Evolutionary conservation across 768 basidiomycete genomes (phyloP).

Genomic region (Boletus sp.): DNA sequence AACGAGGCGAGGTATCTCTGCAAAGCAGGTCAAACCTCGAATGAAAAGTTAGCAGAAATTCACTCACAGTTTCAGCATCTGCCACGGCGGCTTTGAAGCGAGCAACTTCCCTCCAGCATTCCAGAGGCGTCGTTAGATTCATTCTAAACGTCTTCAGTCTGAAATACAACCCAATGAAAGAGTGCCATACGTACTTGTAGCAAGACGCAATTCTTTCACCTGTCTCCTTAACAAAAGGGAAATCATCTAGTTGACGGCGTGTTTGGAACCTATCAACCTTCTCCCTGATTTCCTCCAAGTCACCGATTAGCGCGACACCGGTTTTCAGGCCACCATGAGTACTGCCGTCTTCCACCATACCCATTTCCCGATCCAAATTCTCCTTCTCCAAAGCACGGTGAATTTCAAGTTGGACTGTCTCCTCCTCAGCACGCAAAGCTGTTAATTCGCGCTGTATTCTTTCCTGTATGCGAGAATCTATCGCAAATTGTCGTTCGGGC

Average conservation of each 20-base stretch:
- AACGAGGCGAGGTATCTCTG: conserved; percentile 66
- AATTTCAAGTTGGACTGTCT: conserved; percentile 66
- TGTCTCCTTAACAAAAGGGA: conserved; percentile 52
- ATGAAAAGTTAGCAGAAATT: conserved; percentile 2
- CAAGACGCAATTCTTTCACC: conserved; percentile 66
- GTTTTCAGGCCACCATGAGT: conserved; percentile 48
- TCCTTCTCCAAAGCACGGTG: conserved; percentile 80
- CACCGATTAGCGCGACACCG: conserved; percentile 62
- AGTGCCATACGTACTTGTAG: conserved; percentile 51
- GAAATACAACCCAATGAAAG: neutral
- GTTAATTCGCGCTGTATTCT: conserved; percentile 68
- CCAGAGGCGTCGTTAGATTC: conserved; percentile 52
- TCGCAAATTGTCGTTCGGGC: conserved; percentile 64
- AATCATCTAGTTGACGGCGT: conserved; percentile 50
- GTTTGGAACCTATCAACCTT: conserved; percentile 71
- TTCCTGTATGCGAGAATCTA: conserved; percentile 71
- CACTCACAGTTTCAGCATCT: conserved; percentile 61
- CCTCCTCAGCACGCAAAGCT: conserved; percentile 66
- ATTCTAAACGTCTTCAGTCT: conserved; percentile 21
- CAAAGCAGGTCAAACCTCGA: conserved; percentile 6
- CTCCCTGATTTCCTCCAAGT: conserved; percentile 68
- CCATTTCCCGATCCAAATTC: conserved; percentile 75
- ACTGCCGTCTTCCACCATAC: conserved; percentile 43
- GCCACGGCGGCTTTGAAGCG: conserved; percentile 69
- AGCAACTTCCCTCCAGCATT: conserved; percentile 72